phyloP scores from a whole-genome alignment of 345 rosid genomes.

The Ceriops zippeliana region DNA sequence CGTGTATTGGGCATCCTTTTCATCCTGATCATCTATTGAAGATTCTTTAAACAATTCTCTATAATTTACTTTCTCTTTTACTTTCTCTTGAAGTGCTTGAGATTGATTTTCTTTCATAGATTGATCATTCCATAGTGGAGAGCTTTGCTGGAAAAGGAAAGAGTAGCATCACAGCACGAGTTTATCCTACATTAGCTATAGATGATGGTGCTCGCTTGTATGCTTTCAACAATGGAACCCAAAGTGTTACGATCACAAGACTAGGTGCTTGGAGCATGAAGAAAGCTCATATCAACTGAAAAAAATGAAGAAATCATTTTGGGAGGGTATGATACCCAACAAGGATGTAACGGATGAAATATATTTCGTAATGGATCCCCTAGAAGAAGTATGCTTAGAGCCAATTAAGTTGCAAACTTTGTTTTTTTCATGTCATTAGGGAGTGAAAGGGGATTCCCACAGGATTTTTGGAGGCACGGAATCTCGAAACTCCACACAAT shows the following conservation, averaged over 20 bases:
- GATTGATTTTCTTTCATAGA: slow-evolving; percentile 26
- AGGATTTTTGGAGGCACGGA: background rate
- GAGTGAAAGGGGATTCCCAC: background rate
- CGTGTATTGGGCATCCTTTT: no score
- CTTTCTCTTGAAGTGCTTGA: background rate
- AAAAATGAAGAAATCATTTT: no score
- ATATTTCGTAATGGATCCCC: background rate
- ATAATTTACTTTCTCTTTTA: background rate
- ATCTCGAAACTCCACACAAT: no score
- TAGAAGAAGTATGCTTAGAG: background rate
- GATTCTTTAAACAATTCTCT: no score
- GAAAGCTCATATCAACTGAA: slow-evolving; percentile 40
- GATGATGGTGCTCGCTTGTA: slow-evolving; percentile 37
- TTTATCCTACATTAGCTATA: slow-evolving; percentile 55
- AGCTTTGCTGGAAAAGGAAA: slow-evolving; percentile 71
- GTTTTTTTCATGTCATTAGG: background rate
- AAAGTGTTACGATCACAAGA: slow-evolving; percentile 33
- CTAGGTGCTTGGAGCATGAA: slow-evolving; percentile 79
- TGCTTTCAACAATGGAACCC: slow-evolving; percentile 59
- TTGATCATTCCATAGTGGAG: slow-evolving; percentile 78
- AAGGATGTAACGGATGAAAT: no score
- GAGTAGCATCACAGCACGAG: slow-evolving; percentile 62
- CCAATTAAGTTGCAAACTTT: background rate
- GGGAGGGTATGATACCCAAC: background rate
- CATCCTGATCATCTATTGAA: no score